phyloP scores from a whole-genome alignment of 23 red algal genomes.

The Cyanidiococcus yangmingshanensis region DNA sequence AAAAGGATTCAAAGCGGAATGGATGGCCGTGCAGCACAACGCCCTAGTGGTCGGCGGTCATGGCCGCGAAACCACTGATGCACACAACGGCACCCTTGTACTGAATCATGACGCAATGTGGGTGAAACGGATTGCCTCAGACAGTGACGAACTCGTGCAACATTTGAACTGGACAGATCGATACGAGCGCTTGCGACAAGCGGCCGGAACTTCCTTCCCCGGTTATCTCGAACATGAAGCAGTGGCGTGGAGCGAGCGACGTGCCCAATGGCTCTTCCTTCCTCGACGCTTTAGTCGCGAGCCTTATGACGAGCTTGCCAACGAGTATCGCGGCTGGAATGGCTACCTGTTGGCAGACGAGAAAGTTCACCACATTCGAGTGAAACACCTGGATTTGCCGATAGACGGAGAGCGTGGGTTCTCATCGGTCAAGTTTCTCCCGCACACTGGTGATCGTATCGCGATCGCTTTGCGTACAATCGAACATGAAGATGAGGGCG shows the following conservation, averaged over 20 bases:
- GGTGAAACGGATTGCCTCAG: constrained; percentile 35
- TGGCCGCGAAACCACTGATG: constrained; percentile 43
- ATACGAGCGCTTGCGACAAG: constrained; percentile 34
- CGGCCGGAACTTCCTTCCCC: constrained; percentile 51
- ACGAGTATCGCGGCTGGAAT: constrained; percentile 56
- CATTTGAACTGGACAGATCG: constrained; percentile 52
- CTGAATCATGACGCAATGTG: constrained; percentile 45
- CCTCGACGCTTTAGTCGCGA: constrained; percentile 35
- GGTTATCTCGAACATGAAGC: constrained; percentile 80
- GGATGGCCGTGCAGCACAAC: constrained; percentile 70
- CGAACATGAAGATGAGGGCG: constrained; percentile 30
- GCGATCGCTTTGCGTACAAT: constrained; percentile 41
- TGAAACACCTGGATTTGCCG: constrained; percentile 17
- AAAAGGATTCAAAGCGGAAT: constrained; percentile 64
- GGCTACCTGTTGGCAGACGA: constrained; percentile 35
- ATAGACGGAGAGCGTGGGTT: constrained; percentile 41
- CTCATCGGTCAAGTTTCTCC: constrained; percentile 66
- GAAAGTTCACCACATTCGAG: constrained; percentile 25
- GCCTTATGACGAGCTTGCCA: constrained; percentile 38
- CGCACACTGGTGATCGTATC: constrained; percentile 40
- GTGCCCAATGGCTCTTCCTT: constrained; percentile 61
- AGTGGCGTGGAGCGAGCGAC: constrained; percentile 43
- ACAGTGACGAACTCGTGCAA: constrained; percentile 9
- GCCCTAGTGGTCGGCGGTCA: constrained; percentile 50
- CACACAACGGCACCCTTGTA: constrained; percentile 36